Base-by-base conservation (phyloP, 768 basidiomycete species). In the Daedalea quercina region DNA sequence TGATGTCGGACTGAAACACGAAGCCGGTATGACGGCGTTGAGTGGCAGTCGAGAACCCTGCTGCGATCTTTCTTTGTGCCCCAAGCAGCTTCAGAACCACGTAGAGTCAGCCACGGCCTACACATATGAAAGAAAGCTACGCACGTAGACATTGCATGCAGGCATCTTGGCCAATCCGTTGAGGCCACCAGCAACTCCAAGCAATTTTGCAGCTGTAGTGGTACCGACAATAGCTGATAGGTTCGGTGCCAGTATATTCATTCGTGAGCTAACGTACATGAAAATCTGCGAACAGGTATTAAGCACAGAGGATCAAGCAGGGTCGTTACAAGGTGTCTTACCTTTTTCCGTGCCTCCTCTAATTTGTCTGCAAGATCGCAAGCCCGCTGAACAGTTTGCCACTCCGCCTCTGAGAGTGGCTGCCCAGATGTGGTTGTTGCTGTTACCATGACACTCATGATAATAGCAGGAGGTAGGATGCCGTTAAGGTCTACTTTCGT, bases 211-310 rank as follows among this genome's bases (percentile, higher is more conserved):
- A 51, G 96, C 96, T 77, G 94, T 95, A 62, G 90, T 93, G 54
- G 96, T 96, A 70, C 96, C 95, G 73, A 98, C 91, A 72, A 99
- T 96, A 70, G 90, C 87, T 64, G 94, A 95, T 67, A 99, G 82
- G 70, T 99, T 99, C 64, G 96, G 96, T 61, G 96, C 95, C 65
- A 99, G 87, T 53, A 93, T 82, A 73, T 92, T 91, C 92, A 99
- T 98, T 74, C 96, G 82, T 63, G 92, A 95, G 77, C 94, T 95
- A 69, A 99, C 96, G 80, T 98, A 99, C 77, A 90, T 86, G 73
- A 98, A 95, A 63, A 98, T 99, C 89, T 94, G 63, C 11, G 22
- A 20, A n/a, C 26, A 8, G 7, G 26, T n/a, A 50, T 43, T 42
- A 15, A 15, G 4, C 26, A 26, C 8, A 44, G 12, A 31, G 41